Base-by-base conservation (phyloP, 1,284 basidiomycete genomes). In the Trichosporon coremiiforme region DNA sequence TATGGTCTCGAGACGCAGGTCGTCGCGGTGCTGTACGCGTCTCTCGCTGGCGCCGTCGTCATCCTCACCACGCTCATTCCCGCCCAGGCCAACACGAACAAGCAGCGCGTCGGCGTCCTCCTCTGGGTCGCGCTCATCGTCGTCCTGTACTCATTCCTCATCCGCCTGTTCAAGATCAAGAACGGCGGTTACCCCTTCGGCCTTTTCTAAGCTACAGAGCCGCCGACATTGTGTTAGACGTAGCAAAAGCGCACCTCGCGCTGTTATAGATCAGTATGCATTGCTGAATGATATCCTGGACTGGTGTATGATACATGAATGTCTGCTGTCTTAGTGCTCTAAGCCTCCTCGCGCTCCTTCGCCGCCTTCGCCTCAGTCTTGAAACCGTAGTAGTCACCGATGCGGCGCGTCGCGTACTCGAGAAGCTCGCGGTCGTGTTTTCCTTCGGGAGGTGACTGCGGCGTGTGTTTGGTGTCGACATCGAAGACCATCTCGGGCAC, bases 1-100 rank as follows among this genome's bases (percentile, higher is more conserved):
- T 92, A 89, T 76, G 95, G 94, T 2, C 91, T 96, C 77, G 97
- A 99, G 85, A 91, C 91, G 22, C 91, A 94, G 78, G 91, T 98
- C 65, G 86, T 99, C 29, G 88, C 90, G 0, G 87, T 88, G 71
- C 88, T 95, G 64, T 99, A 99, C 79, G 94, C 92, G 13, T 82
- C 93, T 22, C 85, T 98, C 50, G 90, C 90, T 1, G 88, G 90
- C 71, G 87, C 93, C 12, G 91, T 95, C 84, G 83, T 97, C 70
- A 92, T 94, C 84, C 86, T 98, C 67, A 91, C 89, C 1, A 84
- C 92, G 66, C 87, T 94, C 68, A 89, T 94, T 45, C 95, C 96
- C 0, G 87, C 88, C 68, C 90, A 96, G 81, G 82, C 87, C 50
- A 92, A 92, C 20, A 88, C 91, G 0, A 79, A 84, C 55, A 89